These are phyloP conservation scores for Trichosporon inkin DNA, from an alignment of 1,284 basidiomycete species.

Conservation along the genomic window DNA sequence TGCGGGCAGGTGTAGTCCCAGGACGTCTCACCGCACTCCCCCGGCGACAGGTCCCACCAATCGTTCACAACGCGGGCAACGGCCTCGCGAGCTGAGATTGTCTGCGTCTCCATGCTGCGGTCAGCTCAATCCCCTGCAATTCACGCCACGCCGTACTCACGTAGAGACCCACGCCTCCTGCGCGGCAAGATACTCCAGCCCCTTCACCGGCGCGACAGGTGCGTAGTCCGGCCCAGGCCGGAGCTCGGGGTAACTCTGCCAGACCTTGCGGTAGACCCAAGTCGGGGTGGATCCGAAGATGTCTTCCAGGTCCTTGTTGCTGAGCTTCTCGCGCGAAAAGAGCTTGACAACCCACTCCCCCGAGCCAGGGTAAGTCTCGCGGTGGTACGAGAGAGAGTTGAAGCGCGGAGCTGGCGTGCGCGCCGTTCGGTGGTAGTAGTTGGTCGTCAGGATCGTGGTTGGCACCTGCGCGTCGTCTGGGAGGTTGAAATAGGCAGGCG, in stretches of 20 bases:
- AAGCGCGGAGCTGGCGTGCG: constrained; percentile 67
- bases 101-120: constrained; percentile 79
- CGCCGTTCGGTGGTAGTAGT: constrained; percentile 52
- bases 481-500: constrained; percentile 68
- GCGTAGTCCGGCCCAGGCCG: constrained; percentile 67
- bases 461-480: constrained; percentile 56
- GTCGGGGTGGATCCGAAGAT: constrained; percentile 61
- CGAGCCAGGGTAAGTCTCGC: constrained; percentile 53
- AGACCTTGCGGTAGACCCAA: constrained; percentile 79
- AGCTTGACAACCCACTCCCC: constrained; percentile 76
- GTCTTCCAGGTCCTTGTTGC: constrained; percentile 62
- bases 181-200: constrained; percentile 81
- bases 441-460: constrained; percentile 68
- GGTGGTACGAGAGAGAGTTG: constrained; percentile 84
- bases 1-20: constrained; percentile 47
- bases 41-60: constrained; percentile 54
- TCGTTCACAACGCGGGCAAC: constrained; percentile 70
- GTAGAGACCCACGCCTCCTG: constrained; percentile 68
- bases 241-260: constrained; percentile 54
- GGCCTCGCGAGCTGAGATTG: constrained; percentile 73
- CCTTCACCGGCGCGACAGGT: constrained; percentile 66
- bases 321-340: constrained; percentile 66
- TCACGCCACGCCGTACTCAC: constrained; percentile 26
- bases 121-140: constrained; percentile 37
- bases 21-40: constrained; percentile 40